Base-by-base conservation (phyloP, 1,284 basidiomycete species). In the Moesziomyces sp. region DNA sequence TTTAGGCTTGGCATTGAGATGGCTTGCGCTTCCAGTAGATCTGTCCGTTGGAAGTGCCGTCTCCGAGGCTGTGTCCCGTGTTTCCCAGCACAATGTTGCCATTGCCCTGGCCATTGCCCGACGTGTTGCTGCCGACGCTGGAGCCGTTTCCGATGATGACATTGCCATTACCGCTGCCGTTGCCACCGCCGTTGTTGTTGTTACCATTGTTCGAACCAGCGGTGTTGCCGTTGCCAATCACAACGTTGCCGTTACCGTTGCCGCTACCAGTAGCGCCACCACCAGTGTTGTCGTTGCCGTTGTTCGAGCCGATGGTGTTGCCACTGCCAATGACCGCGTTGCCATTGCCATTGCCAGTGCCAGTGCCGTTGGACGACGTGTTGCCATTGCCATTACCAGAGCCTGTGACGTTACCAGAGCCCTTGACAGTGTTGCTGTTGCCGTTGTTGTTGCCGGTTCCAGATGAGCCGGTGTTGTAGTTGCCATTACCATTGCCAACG, bases 51-150 rank as follows among this genome's bases (percentile, higher is more conserved):
- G 53, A 21, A 4, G 45, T 47, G 24, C 63, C 52, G 45, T 57
- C 40, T 18, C 62, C 62, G 23, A 58, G 49, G 7, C 52, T 54
- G 14, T 30, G n/a, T 9, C 52, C 51, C 19, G 47, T 46, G 56
- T 55, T 58, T 35, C 62, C 56, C 10, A 58, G 57, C 16, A 66
- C 48, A 7, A 59, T 35, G 23, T 59, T 60, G 13, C 52, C 57
- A 19, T 60, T 66, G 11, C 54, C 61, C 11, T 23, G 35, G 19
- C 48, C 55, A 23, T 26, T 59, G 42, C 46, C 26, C 24, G 50
- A 46, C 9, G 45, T 56, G 45, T 55, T 49, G 44, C 54, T 49
- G 14, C 62, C 56, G 8, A 58, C 47, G 9, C n/a, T 51, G 0
- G 43, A 35, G 18, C 28, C 45, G 38, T 53, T 21, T 10, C 47